A percentile compares a stretch with the other conserved stretches of the same genome.
These are phyloP conservation scores for Brassica cretica DNA, from an alignment of 345 rosid genomes.

Conservation along the genomic window DNA sequence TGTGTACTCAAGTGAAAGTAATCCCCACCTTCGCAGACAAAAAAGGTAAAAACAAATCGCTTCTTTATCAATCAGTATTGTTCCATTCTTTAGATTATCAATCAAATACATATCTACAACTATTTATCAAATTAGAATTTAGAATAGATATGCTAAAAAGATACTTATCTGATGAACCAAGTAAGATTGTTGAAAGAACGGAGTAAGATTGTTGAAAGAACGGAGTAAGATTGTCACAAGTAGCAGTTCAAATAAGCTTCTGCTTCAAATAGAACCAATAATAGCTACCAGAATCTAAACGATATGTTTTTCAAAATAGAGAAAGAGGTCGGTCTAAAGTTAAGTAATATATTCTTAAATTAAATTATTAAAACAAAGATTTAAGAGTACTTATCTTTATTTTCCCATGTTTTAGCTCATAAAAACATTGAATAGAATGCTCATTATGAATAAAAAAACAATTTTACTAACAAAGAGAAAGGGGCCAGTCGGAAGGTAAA, in stretches of 20 bases:
- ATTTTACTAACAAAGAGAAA: not conserved
- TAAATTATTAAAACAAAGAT: not conserved
- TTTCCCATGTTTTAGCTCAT: not conserved
- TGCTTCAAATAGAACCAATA: not conserved
- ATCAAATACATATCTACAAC: not conserved
- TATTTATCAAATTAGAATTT: not conserved
- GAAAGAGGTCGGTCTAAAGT: not conserved
- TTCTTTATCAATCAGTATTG: not conserved
- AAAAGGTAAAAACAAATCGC: not conserved
- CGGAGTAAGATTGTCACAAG: not conserved
- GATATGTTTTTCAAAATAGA: not conserved
- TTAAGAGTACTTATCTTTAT: not conserved
- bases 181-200: too few relatives aligned
- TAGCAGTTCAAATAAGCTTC: not conserved
- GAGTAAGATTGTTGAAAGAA: not conserved
- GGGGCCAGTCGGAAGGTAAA: not conserved
- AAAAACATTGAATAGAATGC: not conserved
- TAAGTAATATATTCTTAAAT: not conserved
- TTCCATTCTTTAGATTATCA: constrained; percentile 2
- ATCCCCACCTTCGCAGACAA: not conserved
- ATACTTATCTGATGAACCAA: not conserved
- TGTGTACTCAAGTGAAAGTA: not conserved
- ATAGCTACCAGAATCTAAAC: not conserved
- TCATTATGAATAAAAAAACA: too few relatives aligned
- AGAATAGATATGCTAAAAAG: not conserved